These are phyloP conservation scores for Suillus brevipes DNA, from an alignment of 768 basidiomycete genomes.

Conservation along the genomic window DNA sequence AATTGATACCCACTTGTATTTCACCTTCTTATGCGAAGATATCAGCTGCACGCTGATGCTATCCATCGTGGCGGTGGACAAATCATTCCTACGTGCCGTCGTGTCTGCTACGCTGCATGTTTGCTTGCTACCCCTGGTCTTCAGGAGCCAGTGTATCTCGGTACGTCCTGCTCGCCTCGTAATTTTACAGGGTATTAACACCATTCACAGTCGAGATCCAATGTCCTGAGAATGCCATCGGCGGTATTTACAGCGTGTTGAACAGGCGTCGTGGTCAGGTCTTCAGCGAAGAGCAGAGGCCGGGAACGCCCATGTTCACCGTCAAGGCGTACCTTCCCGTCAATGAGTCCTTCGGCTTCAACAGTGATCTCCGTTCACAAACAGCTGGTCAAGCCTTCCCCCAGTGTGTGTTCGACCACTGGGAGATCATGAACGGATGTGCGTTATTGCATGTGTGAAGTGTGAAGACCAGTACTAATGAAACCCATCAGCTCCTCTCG, in stretches of 20 bases:
- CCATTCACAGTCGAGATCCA: slow-evolving; percentile 82
- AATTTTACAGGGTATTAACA: slow-evolving; percentile 15
- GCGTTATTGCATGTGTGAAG: slow-evolving; percentile 31
- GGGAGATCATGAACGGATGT: slow-evolving; percentile 85
- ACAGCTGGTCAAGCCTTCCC: slow-evolving; percentile 99
- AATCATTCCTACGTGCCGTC: slow-evolving; percentile 95
- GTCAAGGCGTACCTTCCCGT: slow-evolving; percentile 97
- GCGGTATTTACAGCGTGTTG: slow-evolving; percentile 91
- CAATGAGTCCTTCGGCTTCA: slow-evolving; percentile 95
- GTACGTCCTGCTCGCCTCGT: slow-evolving; percentile 38
- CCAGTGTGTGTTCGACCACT: slow-evolving; percentile 91
- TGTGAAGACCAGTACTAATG: slow-evolving; percentile 6
- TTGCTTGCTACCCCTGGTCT: slow-evolving; percentile 87
- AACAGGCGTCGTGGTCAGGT: slow-evolving; percentile 99
- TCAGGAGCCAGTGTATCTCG: slow-evolving; percentile 96
- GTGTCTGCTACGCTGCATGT: slow-evolving; percentile 95
- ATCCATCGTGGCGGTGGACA: slow-evolving; percentile 99
- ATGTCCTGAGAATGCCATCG: slow-evolving; percentile 95
- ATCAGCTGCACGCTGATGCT: slow-evolving; percentile 92
- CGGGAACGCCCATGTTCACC: slow-evolving; percentile 99
- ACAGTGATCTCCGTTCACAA: slow-evolving; percentile 87
- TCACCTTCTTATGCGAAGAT: not conserved
- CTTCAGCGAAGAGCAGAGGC: slow-evolving; percentile 94
- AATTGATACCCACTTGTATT: slow-evolving; percentile 4
- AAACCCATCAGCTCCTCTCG: slow-evolving; percentile 60